Conservation (phyloP, 2,329 filamentous ascomycete genomes). For the Juglanconis oblonga region DNA sequence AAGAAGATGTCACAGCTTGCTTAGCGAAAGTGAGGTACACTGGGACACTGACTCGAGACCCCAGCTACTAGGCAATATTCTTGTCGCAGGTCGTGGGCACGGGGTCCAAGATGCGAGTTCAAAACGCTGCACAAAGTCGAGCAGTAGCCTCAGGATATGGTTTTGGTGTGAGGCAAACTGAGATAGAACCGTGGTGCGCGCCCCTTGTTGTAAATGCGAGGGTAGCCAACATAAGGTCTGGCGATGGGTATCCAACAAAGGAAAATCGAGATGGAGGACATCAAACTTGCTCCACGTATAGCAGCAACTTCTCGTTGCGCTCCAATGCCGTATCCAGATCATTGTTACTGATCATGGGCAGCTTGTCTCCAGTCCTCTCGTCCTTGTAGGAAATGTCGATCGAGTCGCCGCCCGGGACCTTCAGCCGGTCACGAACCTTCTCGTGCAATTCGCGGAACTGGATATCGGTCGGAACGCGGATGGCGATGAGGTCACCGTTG, state of each 20-base stretch:
- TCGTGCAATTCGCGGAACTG: constrained; percentile 74
- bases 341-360: constrained; percentile 72
- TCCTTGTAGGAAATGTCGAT: constrained; percentile 84
- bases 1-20: background rate
- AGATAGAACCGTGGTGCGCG: background rate
- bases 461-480: constrained; percentile 81
- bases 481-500: constrained; percentile 86
- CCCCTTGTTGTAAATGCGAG: background rate
- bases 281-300: constrained; percentile 63
- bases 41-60: background rate
- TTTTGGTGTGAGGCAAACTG: background rate
- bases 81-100: background rate
- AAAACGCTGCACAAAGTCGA: background rate
- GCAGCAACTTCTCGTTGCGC: constrained; percentile 81
- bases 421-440: constrained; percentile 81
- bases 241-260: constrained; percentile 4
- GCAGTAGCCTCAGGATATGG: background rate
- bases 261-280: background rate
- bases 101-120: background rate
- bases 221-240: background rate
- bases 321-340: constrained; percentile 79
- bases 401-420: constrained; percentile 65
- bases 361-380: constrained; percentile 72
- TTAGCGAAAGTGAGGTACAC: constrained; percentile 10
- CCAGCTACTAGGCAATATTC: background rate